phyloP scores from a whole-genome alignment of 1,284 basidiomycete genomes.

The Tylopilus sp. region DNA sequence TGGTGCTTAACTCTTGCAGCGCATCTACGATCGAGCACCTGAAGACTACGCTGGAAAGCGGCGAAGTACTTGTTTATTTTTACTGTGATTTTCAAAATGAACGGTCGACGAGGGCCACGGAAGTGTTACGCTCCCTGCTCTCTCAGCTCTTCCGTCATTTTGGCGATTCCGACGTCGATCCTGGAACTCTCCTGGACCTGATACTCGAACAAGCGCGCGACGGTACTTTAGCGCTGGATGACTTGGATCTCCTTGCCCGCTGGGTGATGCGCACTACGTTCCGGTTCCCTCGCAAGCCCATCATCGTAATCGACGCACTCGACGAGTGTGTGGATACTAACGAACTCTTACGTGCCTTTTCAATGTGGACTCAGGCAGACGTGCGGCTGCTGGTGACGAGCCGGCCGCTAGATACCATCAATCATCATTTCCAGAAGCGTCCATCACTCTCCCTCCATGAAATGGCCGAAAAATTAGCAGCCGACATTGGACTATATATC shows the following conservation, averaged over 20 bases:
- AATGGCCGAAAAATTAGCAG: background rate
- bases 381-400: slow-evolving; percentile 12
- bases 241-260: background rate
- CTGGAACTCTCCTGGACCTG: background rate
- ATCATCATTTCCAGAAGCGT: background rate
- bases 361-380: background rate
- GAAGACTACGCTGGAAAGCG: background rate
- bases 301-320: slow-evolving; percentile 13
- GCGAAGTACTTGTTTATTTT: slow-evolving; percentile 5
- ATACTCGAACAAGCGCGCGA: slow-evolving; percentile 9
- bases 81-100: slow-evolving; percentile 13
- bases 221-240: slow-evolving; percentile 1
- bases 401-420: slow-evolving; percentile 1
- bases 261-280: slow-evolving; percentile 1
- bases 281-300: background rate
- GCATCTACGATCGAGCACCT: slow-evolving; percentile 11
- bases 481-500: slow-evolving; percentile 4
- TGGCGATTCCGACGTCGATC: background rate
- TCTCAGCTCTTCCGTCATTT: slow-evolving; percentile 6
- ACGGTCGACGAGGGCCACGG: too few species aligned
- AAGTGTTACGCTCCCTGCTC: background rate
- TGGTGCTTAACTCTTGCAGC: background rate
- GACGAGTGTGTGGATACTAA: slow-evolving; percentile 15
- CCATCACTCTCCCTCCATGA: slow-evolving; percentile 9
- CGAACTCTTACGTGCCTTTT: background rate